Conservation (phyloP, 768 basidiomycete genomes). For the Paxillus ammoniavirescens region DNA sequence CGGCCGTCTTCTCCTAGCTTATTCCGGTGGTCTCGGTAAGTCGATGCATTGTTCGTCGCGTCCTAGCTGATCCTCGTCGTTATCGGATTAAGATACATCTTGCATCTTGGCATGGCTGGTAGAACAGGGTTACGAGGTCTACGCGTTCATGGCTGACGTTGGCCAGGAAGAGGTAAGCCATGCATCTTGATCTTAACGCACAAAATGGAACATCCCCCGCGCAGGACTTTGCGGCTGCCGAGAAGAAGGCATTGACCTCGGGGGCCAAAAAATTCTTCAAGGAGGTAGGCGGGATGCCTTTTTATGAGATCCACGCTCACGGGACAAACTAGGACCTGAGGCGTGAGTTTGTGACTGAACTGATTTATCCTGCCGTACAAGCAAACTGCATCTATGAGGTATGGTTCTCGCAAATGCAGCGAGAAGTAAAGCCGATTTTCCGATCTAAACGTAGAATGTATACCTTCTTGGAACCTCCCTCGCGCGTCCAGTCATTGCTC, state of each 20-base stretch:
- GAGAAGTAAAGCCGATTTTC: background rate
- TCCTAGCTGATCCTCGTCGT: conserved; percentile 7
- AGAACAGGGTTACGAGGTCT: conserved; percentile 96
- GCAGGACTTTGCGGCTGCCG: conserved; percentile 92
- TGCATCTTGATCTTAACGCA: background rate
- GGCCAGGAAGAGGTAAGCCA: conserved; percentile 79
- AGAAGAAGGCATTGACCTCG: conserved; percentile 82
- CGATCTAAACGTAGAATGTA: conserved; percentile 59
- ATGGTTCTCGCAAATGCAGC: conserved; percentile 6
- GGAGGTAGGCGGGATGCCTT: conserved; percentile 48
- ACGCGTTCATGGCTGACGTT: conserved; percentile 96
- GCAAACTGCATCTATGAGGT: conserved; percentile 99
- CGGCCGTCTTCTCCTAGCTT: conserved; percentile 93
- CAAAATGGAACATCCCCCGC: conserved; percentile 2
- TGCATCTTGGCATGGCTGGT: conserved; percentile 99
- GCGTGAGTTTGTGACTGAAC: conserved; percentile 91
- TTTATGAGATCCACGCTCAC: background rate
- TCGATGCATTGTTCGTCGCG: conserved; percentile 10
- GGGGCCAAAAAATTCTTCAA: conserved; percentile 97
- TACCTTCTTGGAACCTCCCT: conserved; percentile 98
- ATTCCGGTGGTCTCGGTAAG: conserved; percentile 96
- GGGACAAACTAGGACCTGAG: conserved; percentile 73
- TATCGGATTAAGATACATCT: conserved; percentile 73
- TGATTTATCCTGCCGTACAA: conserved; percentile 98
- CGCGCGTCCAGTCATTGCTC: conserved; percentile 97